Evolutionary conservation across 2,329 filamentous ascomycete species (phyloP).

Genomic region (Talaromyces sp.): DNA sequence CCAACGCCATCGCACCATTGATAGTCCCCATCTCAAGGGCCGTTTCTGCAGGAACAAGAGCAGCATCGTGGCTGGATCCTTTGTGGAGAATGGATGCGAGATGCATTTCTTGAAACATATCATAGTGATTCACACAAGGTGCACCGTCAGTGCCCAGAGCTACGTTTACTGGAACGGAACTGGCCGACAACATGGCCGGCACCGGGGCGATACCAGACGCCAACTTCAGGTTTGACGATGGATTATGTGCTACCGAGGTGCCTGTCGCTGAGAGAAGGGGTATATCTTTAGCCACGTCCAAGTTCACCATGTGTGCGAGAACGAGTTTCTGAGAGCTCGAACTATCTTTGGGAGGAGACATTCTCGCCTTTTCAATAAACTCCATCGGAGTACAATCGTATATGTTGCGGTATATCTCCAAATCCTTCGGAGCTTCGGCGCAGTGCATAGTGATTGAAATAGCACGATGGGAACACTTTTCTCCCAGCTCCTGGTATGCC

Average conservation of each 20-base stretch:
- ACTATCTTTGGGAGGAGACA: conserved; percentile 14
- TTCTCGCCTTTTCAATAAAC: conserved; percentile 28
- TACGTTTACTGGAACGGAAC: conserved; percentile 29
- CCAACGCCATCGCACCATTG: conserved; percentile 42
- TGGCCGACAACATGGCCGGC: conserved; percentile 33
- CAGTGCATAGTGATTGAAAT: conserved; percentile 44
- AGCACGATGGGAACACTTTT: conserved; percentile 28
- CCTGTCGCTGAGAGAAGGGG: conserved; percentile 30
- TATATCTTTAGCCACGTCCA: conserved; percentile 35
- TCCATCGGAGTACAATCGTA: conserved; percentile 30
- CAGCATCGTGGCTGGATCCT: conserved; percentile 33
- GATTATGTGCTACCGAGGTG: conserved; percentile 44
- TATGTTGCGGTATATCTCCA: conserved; percentile 17
- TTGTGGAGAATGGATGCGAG: conserved; percentile 43
- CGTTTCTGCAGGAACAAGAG: conserved; percentile 35
- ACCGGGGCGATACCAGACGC: conserved; percentile 44
- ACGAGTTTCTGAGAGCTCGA: conserved; percentile 28
- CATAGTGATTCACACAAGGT: conserved; percentile 46
- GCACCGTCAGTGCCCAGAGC: conserved; percentile 46
- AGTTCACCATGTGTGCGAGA: conserved; percentile 46
- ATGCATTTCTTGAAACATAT: conserved; percentile 47
- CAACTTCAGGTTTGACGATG: conserved; percentile 46
- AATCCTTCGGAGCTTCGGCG: conserved; percentile 32
- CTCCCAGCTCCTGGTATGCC: conserved; percentile 31
- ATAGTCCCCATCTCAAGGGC: conserved; percentile 48